A percentile compares a stretch with the other conserved stretches of the same genome.
These are phyloP conservation scores for Vicia villosa DNA, from an alignment of 306 rosid genomes.

Conservation along the genomic window DNA sequence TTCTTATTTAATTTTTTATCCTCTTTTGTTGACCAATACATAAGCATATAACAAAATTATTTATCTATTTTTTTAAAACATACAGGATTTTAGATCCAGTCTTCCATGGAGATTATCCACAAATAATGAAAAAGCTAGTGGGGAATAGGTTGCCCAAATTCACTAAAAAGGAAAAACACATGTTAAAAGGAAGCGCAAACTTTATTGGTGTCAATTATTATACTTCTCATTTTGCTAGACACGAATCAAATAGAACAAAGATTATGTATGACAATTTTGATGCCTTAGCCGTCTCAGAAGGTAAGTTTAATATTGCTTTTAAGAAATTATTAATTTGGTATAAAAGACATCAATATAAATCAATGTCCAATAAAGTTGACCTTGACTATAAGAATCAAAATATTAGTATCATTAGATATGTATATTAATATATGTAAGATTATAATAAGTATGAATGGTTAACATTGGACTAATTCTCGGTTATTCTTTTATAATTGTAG, in stretches of 20 bases:
- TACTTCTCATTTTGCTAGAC: conserved; percentile 31
- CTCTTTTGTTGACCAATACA: too few relatives aligned
- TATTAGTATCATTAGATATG: neutral
- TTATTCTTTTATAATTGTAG: neutral
- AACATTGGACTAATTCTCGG: neutral
- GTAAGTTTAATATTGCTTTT: neutral
- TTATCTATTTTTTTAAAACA: too few relatives aligned
- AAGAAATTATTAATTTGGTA: too few relatives aligned
- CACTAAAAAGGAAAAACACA: conserved; percentile 14
- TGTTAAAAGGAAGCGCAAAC: conserved; percentile 36
- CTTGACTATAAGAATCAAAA: neutral
- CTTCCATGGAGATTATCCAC: conserved; percentile 39
- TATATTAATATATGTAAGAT: too few relatives aligned
- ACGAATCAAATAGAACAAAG: conserved; percentile 1
- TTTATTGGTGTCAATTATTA: conserved; percentile 49
- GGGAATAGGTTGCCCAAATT: conserved; percentile 42
- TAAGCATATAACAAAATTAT: too few relatives aligned
- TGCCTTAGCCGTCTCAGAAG: neutral
- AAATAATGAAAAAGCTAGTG: conserved; percentile 36
- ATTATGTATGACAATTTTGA: conserved; percentile 8
- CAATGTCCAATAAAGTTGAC: too few relatives aligned
- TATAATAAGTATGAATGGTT: too few relatives aligned
- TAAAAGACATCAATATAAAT: too few relatives aligned
- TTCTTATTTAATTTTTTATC: too few relatives aligned
- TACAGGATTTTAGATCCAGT: conserved; percentile 42